These are phyloP conservation scores for Singerocomus inundabilis DNA, from an alignment of 1,284 basidiomycete species.

Conservation along the genomic window DNA sequence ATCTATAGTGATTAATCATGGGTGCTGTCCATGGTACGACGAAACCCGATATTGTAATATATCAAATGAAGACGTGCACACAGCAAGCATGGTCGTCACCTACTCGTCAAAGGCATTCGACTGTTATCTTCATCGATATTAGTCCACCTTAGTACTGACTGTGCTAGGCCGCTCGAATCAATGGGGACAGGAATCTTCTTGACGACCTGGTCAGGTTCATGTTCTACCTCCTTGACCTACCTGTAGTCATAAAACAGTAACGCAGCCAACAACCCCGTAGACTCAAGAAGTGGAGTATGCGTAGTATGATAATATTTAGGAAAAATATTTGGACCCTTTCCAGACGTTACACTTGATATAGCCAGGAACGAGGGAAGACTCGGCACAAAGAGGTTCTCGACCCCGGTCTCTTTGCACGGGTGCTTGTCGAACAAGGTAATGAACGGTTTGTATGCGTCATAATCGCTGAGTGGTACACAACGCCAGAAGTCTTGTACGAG, in stretches of 20 bases:
- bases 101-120: background rate
- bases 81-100: too few species aligned
- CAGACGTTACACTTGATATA: constrained; percentile 14
- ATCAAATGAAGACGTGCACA: background rate
- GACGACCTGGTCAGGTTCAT: background rate
- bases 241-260: background rate
- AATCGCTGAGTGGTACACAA: constrained; percentile 10
- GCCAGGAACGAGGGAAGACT: constrained; percentile 12
- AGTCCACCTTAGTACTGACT: background rate
- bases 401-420: constrained; percentile 8
- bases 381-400: constrained; percentile 15
- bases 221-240: constrained; percentile 1
- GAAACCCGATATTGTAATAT: background rate
- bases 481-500: constrained; percentile 4
- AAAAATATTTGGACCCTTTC: background rate
- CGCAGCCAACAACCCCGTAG: background rate
- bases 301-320: background rate
- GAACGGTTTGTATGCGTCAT: constrained; percentile 15
- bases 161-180: constrained; percentile 4
- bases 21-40: constrained; percentile 6
- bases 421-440: constrained; percentile 5
- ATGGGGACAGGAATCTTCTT: background rate
- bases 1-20: constrained; percentile 4
- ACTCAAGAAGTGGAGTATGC: background rate
- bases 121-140: background rate